A percentile compares a stretch with the other conserved stretches of the same genome.
Evolutionary conservation across 1,284 basidiomycete genomes (phyloP).

Genomic region (Fistulinella staudtii): DNA sequence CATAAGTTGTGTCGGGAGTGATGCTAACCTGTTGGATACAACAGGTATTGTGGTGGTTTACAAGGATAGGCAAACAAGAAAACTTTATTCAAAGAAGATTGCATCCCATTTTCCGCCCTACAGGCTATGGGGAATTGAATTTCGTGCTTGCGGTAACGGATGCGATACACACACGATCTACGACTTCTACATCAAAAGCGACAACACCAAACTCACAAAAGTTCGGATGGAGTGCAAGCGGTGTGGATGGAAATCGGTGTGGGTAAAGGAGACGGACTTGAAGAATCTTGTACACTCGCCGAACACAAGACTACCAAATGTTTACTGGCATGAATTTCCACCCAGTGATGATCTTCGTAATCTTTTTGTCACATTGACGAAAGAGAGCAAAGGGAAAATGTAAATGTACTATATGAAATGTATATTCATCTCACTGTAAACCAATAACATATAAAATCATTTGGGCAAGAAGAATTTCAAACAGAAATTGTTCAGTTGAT

Average conservation of each 20-base stretch:
- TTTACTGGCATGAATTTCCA: not conserved
- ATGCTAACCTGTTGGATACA: not conserved
- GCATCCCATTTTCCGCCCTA: not conserved
- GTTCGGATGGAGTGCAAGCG: not conserved
- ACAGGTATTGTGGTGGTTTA: not conserved
- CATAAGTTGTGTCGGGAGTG: not conserved
- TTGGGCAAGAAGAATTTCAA: too few species aligned
- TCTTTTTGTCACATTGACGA: too few species aligned
- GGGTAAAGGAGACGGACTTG: not conserved
- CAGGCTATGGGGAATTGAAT: not conserved
- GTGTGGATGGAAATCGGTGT: not conserved
- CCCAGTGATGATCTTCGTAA: too few species aligned
- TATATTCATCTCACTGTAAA: too few species aligned
- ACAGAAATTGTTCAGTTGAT: too few species aligned
- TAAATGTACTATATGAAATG: too few species aligned
- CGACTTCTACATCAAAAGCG: not conserved
- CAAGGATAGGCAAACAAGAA: not conserved
- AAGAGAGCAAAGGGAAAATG: too few species aligned
- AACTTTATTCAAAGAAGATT: not conserved
- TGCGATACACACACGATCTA: not conserved
- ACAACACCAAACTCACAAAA: rapidly evolving
- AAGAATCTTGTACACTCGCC: not conserved
- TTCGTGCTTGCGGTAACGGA: not conserved
- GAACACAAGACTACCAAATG: not conserved
- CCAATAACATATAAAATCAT: too few species aligned